Evolutionary conservation across 73 alveolate genomes (phyloP).

Genomic region (Paramecium pentaurelia): DNA sequence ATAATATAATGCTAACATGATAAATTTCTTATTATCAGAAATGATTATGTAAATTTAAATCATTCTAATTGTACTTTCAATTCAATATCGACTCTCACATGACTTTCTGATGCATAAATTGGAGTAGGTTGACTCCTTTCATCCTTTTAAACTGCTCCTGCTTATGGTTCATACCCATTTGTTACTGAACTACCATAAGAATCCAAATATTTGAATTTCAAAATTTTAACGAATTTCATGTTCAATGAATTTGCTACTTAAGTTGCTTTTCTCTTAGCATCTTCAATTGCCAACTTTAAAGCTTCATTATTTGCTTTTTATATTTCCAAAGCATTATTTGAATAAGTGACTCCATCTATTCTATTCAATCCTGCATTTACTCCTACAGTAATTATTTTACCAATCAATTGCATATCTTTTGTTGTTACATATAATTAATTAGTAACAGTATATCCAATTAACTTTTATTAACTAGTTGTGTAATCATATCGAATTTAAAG

Average conservation of each 20-base stretch:
- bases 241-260: background rate
- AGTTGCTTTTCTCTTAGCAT: background rate
- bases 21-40: background rate
- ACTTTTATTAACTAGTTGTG: background rate
- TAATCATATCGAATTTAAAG: background rate
- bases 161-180: background rate
- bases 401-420: background rate
- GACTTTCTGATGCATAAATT: background rate
- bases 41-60: background rate
- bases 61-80: background rate
- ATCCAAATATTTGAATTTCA: background rate
- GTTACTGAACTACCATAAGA: background rate
- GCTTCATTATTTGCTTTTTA: background rate
- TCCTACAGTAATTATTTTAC: background rate
- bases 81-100: constrained; percentile 1
- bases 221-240: background rate
- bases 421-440: background rate
- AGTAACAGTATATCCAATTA: background rate
- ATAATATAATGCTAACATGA: background rate
- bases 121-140: background rate
- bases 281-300: background rate
- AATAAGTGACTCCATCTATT: constrained; percentile 13
- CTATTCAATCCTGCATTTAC: constrained; percentile 32
- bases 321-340: background rate
- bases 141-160: background rate